Conservation (phyloP, 495 filamentous ascomycete genomes). For the Podospora anserina region DNA sequence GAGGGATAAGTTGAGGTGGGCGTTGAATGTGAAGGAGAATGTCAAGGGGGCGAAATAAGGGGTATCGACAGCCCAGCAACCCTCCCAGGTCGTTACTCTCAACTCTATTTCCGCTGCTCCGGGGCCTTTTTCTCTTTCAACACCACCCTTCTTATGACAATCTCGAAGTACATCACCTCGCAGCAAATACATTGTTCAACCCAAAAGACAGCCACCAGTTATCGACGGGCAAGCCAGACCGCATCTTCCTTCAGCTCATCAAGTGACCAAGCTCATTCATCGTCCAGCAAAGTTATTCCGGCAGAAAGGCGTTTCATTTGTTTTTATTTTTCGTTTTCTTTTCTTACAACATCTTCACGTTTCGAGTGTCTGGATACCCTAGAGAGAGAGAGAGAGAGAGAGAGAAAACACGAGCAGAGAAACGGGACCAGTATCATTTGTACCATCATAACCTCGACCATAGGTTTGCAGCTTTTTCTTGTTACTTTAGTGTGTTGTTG, state of each 20-base stretch:
- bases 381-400: not conserved
- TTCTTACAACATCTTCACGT: not conserved
- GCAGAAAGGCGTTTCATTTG: conserved; percentile 1
- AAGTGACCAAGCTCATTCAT: not conserved
- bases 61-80: not conserved
- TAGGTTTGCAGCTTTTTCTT: not conserved
- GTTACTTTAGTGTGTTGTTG: not conserved
- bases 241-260: not conserved
- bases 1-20: conserved; percentile 66
- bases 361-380: not conserved
- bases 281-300: not conserved
- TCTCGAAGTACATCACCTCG: not conserved
- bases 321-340: not conserved
- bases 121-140: not conserved
- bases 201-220: not conserved
- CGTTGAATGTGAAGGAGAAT: conserved; percentile 59
- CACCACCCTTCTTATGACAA: not conserved
- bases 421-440: not conserved
- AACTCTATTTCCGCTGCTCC: not conserved
- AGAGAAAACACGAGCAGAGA: not conserved
- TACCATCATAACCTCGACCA: not conserved
- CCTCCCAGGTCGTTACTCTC: not conserved
- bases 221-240: not conserved
- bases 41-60: conserved; percentile 50
- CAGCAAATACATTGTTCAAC: not conserved